Evolutionary conservation across 1,284 basidiomycete genomes (phyloP).

Genomic region (Clitocybe nebularis): DNA sequence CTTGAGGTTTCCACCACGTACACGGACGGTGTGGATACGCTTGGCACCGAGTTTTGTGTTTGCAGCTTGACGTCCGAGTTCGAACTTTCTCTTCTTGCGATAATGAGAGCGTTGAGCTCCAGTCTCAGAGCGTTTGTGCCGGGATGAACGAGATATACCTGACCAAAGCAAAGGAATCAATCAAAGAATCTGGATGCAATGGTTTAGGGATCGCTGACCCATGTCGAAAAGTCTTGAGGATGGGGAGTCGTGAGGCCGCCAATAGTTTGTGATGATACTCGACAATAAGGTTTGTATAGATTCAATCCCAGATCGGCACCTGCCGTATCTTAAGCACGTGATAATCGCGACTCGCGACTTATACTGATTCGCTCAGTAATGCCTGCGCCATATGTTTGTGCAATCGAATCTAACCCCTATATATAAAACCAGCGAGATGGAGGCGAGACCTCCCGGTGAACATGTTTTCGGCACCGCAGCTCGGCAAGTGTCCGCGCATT

Average conservation of each 20-base stretch:
- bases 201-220: constrained; percentile 42
- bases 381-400: too few species aligned
- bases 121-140: constrained; percentile 92
- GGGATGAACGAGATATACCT: constrained; percentile 94
- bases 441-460: neutral
- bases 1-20: constrained; percentile 91
- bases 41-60: constrained; percentile 93
- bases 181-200: neutral
- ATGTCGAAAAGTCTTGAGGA: constrained; percentile 49
- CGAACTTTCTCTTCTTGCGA: constrained; percentile 99
- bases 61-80: constrained; percentile 94
- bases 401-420: too few species aligned
- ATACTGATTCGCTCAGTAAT: too few species aligned
- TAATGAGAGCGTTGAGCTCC: constrained; percentile 94
- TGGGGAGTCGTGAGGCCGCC: constrained; percentile 30
- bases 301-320: constrained; percentile 29
- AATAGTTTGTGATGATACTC: constrained; percentile 39
- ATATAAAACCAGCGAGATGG: too few species aligned
- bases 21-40: constrained; percentile 90
- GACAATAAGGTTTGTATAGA: constrained; percentile 32
- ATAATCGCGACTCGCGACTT: too few species aligned
- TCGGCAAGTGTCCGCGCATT: constrained; percentile 7
- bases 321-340: too few species aligned
- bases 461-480: constrained; percentile 9
- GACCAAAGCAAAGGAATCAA: constrained; percentile 2